Evolutionary conservation across 2,329 filamentous ascomycete genomes (phyloP), one percentile per base, ranked within the genome.

Genomic region (Ceratocystis huliohia): DNA sequence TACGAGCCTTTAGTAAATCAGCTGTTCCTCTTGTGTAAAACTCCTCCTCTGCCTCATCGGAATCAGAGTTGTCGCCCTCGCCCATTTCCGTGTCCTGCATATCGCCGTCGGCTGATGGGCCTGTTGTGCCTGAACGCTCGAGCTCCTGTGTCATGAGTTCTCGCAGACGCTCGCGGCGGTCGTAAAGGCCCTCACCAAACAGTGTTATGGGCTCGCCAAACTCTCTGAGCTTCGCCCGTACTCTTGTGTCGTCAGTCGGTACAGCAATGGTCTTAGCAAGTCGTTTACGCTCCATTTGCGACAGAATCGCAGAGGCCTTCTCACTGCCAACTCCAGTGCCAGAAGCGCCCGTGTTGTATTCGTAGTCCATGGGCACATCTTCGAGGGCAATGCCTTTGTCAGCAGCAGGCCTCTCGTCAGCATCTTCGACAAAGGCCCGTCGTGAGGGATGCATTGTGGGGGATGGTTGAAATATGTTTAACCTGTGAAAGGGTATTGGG

Each of bases 351-450:
- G 96, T 82, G 56, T 89, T 85, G 81, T 97, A 94, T 77, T 97
- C 88, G 73, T 86, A 88, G 73, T 97, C 92, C 70, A 81, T 77
- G 50, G 79, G 82, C 48, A 84, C 73, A 68, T 81, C 79, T 68
- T 81, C 77, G 48, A 83, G 71, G 68, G 79, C 77, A 63, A 82
- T 76, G 65, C 72, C 72, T 61, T 73, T 72, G 70, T 76, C 71
- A 62, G 69, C 63, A 25, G 64, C 30, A 65, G 70, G 71, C 70
- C 87, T 82, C 65, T 81, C 76, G 73, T 84, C 80, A 56, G 79
- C 86, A 74, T 96, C 93, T 81, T 97, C 93, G 70, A 97, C 91
- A 76, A 95, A 96, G 53, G 93, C 93, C 77, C 93, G 88, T 70
- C 94, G 85, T 75, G 93, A 86, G 67, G 93, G 93, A 79, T 96